These are phyloP conservation scores for Kodamaea restingae DNA, from an alignment of 805 yeast species.

Conservation along the genomic window DNA sequence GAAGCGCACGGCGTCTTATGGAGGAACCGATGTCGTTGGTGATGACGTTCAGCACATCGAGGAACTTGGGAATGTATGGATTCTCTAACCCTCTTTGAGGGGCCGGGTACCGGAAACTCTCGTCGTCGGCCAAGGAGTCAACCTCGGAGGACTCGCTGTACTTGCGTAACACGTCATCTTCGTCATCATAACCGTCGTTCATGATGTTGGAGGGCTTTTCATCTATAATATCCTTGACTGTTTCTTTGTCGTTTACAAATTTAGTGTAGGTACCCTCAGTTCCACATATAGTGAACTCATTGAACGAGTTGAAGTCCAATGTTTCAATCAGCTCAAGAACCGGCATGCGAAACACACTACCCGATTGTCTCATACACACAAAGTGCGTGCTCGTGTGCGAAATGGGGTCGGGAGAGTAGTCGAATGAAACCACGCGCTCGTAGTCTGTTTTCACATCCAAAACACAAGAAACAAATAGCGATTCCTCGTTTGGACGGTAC, in stretches of 20 bases:
- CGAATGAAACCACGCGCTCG: slow-evolving; percentile 82
- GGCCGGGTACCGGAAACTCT: slow-evolving; percentile 10
- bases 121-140: slow-evolving; percentile 31
- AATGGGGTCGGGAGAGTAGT: slow-evolving; percentile 58
- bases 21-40: slow-evolving; percentile 70
- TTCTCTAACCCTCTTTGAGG: slow-evolving; percentile 13
- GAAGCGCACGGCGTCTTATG: slow-evolving; percentile 65
- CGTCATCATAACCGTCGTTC: slow-evolving; percentile 2
- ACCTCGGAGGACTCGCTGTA: slow-evolving; percentile 19
- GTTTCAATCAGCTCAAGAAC: slow-evolving; percentile 63
- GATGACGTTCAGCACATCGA: slow-evolving; percentile 43
- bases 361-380: slow-evolving; percentile 88
- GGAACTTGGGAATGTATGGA: slow-evolving; percentile 23
- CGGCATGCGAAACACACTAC: slow-evolving; percentile 78
- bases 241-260: slow-evolving; percentile 29
- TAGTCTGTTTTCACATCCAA: slow-evolving; percentile 69
- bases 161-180: slow-evolving; percentile 12
- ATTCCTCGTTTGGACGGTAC: slow-evolving; percentile 45
- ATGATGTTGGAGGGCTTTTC: slow-evolving; percentile 1
- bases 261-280: slow-evolving; percentile 50
- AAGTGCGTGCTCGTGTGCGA: slow-evolving; percentile 57
- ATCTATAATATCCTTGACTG: background rate
- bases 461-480: slow-evolving; percentile 71
- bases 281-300: slow-evolving; percentile 60
- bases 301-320: slow-evolving; percentile 61